These are phyloP conservation scores for Diaporthe helianthi DNA, from an alignment of 2,329 filamentous ascomycete genomes.

Conservation along the genomic window DNA sequence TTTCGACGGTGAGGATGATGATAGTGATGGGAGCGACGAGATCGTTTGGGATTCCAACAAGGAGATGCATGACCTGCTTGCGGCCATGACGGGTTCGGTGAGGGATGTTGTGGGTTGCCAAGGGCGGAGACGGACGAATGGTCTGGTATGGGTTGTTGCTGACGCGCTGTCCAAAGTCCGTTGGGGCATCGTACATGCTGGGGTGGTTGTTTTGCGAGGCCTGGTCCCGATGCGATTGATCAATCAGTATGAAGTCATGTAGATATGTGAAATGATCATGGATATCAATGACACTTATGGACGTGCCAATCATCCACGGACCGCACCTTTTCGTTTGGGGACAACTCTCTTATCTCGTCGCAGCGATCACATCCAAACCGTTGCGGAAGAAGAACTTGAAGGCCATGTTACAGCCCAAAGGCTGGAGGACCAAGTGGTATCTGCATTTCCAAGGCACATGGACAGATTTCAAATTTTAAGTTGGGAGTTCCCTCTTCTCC, in stretches of 20 bases:
- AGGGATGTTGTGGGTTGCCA: slow-evolving; percentile 46
- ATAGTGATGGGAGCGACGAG: slow-evolving; percentile 46
- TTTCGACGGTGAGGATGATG: slow-evolving; percentile 1
- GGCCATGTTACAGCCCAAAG: not conserved
- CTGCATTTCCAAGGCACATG: no score
- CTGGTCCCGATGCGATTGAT: slow-evolving; percentile 43
- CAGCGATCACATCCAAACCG: not conserved
- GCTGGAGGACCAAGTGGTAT: not conserved
- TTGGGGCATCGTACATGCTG: slow-evolving; percentile 69
- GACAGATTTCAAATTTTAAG: not conserved
- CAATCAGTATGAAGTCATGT: slow-evolving; percentile 39
- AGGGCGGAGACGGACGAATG: slow-evolving; percentile 57
- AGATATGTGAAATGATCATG: not conserved
- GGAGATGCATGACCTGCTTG: slow-evolving; percentile 55
- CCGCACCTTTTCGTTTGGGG: not conserved
- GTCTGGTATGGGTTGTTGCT: slow-evolving; percentile 62
- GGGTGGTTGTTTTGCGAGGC: slow-evolving; percentile 60
- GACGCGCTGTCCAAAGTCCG: slow-evolving; percentile 61
- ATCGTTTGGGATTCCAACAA: slow-evolving; percentile 57
- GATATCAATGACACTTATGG: not conserved
- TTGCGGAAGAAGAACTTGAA: no score
- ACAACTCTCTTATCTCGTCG: not conserved
- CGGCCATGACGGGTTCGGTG: slow-evolving; percentile 47
- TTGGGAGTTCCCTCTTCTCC: no score
- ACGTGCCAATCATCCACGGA: not conserved